phyloP scores from a whole-genome alignment of 2,329 filamentous ascomycete species.

The Penicillium sp. region DNA sequence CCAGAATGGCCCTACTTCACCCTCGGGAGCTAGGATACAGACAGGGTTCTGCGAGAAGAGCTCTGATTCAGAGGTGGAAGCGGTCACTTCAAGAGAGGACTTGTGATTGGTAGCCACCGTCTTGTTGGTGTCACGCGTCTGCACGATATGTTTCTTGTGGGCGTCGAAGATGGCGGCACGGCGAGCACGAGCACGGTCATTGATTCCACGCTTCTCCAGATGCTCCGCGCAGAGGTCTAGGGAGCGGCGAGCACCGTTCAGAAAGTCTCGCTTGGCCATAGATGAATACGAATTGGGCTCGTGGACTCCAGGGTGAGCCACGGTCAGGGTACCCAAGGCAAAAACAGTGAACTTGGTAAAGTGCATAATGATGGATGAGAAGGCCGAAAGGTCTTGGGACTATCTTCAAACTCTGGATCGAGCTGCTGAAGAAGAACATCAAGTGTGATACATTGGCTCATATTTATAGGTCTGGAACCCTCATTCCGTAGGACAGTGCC shows the following conservation, averaged over 20 bases:
- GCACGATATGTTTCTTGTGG: conserved; percentile 17
- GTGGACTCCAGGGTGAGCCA: conserved; percentile 22
- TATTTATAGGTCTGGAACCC: background rate
- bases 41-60: conserved; percentile 16
- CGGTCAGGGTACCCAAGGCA: conserved; percentile 13
- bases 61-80: conserved; percentile 19
- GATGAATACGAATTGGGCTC: conserved; percentile 16
- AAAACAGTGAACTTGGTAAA: conserved; percentile 12
- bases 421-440: background rate
- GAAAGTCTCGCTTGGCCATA: conserved; percentile 16
- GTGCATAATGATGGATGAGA: background rate
- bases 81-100: conserved; percentile 27
- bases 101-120: conserved; percentile 40
- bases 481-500: background rate
- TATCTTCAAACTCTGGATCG: background rate
- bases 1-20: background rate
- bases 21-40: background rate
- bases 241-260: conserved; percentile 17
- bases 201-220: conserved; percentile 22
- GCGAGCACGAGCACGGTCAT: conserved; percentile 23
- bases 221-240: conserved; percentile 21
- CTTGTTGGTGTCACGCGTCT: conserved; percentile 34
- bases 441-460: background rate
- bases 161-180: conserved; percentile 18
- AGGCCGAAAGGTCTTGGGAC: background rate